These are phyloP conservation scores for Herpetomonas samuelpessoai DNA, from an alignment of 208 protist species.

Conservation along the genomic window DNA sequence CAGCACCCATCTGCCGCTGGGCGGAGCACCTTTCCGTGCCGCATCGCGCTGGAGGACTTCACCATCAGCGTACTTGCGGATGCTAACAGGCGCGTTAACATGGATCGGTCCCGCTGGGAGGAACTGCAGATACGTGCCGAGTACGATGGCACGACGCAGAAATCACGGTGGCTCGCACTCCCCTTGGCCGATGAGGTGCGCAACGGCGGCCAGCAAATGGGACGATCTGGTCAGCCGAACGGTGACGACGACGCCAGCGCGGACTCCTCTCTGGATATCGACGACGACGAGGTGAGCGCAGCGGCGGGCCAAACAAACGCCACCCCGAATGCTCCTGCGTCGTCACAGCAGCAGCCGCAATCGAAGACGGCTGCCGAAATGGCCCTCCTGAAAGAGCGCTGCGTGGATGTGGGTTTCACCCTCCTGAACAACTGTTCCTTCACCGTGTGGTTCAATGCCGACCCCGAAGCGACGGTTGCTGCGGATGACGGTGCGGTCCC, in stretches of 20 bases:
- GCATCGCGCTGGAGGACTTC: constrained; percentile 51
- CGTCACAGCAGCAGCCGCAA: too few species aligned
- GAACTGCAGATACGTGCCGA: constrained; percentile 35
- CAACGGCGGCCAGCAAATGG: constrained; percentile 10
- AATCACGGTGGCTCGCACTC: constrained; percentile 52
- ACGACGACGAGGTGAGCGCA: constrained; percentile 1
- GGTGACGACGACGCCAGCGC: constrained; percentile 5
- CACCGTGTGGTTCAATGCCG: constrained; percentile 43
- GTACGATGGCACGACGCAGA: constrained; percentile 42
- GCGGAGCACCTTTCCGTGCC: constrained; percentile 35
- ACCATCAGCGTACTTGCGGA: constrained; percentile 28
- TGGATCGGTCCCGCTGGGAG: constrained; percentile 44
- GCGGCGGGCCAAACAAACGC: neutral
- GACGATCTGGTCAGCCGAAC: neutral
- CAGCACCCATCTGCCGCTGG: neutral
- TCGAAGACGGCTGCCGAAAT: neutral
- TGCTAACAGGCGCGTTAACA: constrained; percentile 2
- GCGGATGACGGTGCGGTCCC: constrained; percentile 6
- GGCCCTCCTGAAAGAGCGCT: neutral
- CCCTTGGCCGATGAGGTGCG: constrained; percentile 18
- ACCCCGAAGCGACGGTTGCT: neutral
- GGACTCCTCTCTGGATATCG: constrained; percentile 12
- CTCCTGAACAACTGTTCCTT: constrained; percentile 50
- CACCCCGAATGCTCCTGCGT: too few species aligned
- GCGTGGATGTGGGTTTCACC: constrained; percentile 29